Percentiles rank a stretch among this genome's conserved stretches.
Conservation (phyloP, 2,329 filamentous ascomycete genomes). For the Mycocentrospora acerina region DNA sequence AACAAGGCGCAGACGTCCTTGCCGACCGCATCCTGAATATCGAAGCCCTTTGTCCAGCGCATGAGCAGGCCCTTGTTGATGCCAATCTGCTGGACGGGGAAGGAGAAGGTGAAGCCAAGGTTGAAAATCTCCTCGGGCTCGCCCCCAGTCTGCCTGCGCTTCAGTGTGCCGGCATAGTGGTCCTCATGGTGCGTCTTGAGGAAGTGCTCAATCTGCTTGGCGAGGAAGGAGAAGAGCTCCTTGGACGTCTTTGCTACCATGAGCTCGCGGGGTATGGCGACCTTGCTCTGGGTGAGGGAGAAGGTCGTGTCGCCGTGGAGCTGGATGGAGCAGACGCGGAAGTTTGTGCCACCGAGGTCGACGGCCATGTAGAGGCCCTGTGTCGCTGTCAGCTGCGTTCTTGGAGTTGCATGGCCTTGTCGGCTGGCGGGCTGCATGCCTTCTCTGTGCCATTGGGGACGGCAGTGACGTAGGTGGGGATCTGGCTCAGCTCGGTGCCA, state of each 20-base stretch:
- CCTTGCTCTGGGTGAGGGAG: conserved; percentile 88
- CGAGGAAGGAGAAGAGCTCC: conserved; percentile 89
- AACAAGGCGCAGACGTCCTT: conserved; percentile 92
- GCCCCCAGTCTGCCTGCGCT: conserved; percentile 62
- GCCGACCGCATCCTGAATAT: conserved; percentile 90
- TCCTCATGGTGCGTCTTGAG: conserved; percentile 84
- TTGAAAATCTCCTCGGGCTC: conserved; percentile 80
- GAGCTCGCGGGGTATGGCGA: conserved; percentile 82
- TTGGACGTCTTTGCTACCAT: conserved; percentile 86
- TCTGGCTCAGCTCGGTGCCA: conserved; percentile 85
- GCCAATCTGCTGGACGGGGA: conserved; percentile 88
- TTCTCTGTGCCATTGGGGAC: conserved; percentile 98
- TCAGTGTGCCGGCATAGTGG: conserved; percentile 72
- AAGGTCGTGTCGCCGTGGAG: conserved; percentile 95
- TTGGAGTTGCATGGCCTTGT: not conserved
- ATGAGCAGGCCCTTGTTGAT: conserved; percentile 95
- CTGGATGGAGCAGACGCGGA: conserved; percentile 92
- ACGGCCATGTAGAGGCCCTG: conserved; percentile 94
- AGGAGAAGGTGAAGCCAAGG: conserved; percentile 98
- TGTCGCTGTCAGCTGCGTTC: conserved; percentile 4
- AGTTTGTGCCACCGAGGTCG: conserved; percentile 97
- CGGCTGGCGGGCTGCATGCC: conserved; percentile 68
- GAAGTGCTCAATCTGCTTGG: conserved; percentile 88
- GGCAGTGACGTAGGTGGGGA: conserved; percentile 93
- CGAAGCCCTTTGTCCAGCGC: conserved; percentile 98